phyloP scores from a whole-genome alignment of 345 rosid genomes.

The Salix caprea region DNA sequence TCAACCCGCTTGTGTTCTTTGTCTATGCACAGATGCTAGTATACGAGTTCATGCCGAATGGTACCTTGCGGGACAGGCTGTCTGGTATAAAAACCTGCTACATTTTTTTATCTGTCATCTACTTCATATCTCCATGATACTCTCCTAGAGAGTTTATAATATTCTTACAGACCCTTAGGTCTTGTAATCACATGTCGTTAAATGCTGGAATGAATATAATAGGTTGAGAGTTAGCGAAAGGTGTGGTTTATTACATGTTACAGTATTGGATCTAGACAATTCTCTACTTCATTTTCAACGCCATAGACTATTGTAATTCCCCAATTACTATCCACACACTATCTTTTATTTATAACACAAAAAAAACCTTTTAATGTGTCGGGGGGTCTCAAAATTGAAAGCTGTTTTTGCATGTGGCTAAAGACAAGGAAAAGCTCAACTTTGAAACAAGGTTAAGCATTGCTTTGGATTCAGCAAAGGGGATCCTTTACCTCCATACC shows the following conservation, averaged over 20 bases:
- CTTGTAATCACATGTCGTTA: no score
- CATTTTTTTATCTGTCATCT: background rate
- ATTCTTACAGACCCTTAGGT: no score
- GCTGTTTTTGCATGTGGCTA: slow-evolving; percentile 41
- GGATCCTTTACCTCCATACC: slow-evolving; percentile 75
- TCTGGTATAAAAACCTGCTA: slow-evolving; percentile 43
- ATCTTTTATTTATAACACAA: no score
- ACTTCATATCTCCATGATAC: background rate
- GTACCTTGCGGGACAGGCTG: slow-evolving; percentile 79
- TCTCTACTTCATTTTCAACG: no score
- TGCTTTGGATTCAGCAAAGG: slow-evolving; percentile 72
- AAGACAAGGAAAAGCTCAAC: slow-evolving; percentile 43
- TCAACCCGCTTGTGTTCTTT: slow-evolving; percentile 13
- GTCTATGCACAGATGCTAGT: slow-evolving; percentile 73
- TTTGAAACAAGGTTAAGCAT: slow-evolving; percentile 56
- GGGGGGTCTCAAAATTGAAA: background rate
- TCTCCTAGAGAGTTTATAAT: no score
- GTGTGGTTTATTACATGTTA: no score
- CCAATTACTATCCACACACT: background rate
- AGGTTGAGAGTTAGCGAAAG: no score
- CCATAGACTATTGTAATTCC: background rate
- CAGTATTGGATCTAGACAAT: no score
- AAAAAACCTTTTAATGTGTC: no score
- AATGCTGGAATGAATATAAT: no score
- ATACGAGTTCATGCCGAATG: slow-evolving; percentile 80